These are phyloP conservation scores for Lepraria neglecta DNA, from an alignment of 495 filamentous ascomycete species.

Conservation along the genomic window DNA sequence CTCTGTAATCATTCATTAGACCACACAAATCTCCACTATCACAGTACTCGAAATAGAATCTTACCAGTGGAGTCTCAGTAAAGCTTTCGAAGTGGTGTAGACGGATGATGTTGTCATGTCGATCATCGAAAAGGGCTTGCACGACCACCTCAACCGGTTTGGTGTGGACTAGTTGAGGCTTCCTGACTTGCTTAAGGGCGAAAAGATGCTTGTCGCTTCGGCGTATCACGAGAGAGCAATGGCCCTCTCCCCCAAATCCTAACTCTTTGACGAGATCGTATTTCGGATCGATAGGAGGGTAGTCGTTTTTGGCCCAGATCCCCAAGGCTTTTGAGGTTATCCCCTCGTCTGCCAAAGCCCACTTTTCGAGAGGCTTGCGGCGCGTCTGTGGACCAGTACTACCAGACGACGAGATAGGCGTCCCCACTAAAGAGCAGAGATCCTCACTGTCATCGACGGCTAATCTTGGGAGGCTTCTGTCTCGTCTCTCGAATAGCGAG, in stretches of 20 bases:
- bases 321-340: background rate
- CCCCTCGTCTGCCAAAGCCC: too few relatives aligned
- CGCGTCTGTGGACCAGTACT: background rate
- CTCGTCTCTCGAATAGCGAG: slow-evolving; percentile 9
- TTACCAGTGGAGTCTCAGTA: slow-evolving; percentile 38
- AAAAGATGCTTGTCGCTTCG: slow-evolving; percentile 11
- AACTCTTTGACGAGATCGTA: slow-evolving; percentile 7
- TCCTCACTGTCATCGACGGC: background rate
- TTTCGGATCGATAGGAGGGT: background rate
- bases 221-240: slow-evolving; percentile 6
- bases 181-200: slow-evolving; percentile 16
- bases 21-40: slow-evolving; percentile 81
- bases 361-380: too few relatives aligned
- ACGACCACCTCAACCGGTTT: slow-evolving; percentile 15
- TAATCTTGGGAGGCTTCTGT: background rate
- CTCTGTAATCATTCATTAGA: slow-evolving; percentile 54
- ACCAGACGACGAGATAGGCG: background rate
- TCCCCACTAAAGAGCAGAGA: background rate
- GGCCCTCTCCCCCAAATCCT: slow-evolving; percentile 17
- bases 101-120: slow-evolving; percentile 23
- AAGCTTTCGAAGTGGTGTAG: slow-evolving; percentile 8
- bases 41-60: slow-evolving; percentile 98
- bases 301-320: background rate
- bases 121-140: slow-evolving; percentile 1
- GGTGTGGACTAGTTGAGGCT: slow-evolving; percentile 1